These are phyloP conservation scores for Serendipita indica DNA, from an alignment of 768 basidiomycete species.

Conservation along the genomic window DNA sequence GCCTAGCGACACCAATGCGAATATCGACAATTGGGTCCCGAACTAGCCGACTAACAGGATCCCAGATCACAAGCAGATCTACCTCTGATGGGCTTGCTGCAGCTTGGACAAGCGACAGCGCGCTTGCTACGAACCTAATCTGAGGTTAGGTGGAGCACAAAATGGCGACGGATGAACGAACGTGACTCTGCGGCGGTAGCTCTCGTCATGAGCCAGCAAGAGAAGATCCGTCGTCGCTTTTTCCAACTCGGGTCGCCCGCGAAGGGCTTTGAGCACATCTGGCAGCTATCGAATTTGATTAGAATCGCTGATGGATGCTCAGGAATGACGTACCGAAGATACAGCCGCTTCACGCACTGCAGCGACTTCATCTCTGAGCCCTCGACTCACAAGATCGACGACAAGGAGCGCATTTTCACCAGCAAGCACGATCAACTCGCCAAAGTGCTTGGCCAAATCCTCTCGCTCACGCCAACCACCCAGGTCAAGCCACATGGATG, in stretches of 20 bases:
- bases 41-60: slow-evolving; percentile 39
- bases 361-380: slow-evolving; percentile 65
- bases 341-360: slow-evolving; percentile 71
- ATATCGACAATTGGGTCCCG: slow-evolving; percentile 67
- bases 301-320: slow-evolving; percentile 9
- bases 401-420: slow-evolving; percentile 34
- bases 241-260: slow-evolving; percentile 15
- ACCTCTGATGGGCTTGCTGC: slow-evolving; percentile 26
- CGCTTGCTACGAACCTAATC: slow-evolving; percentile 57
- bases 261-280: slow-evolving; percentile 17
- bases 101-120: slow-evolving; percentile 40
- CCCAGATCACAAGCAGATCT: slow-evolving; percentile 38
- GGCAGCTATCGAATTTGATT: slow-evolving; percentile 16
- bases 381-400: slow-evolving; percentile 40
- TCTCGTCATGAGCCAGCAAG: slow-evolving; percentile 29
- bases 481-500: slow-evolving; percentile 42
- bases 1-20: slow-evolving; percentile 69
- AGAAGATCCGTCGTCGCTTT: slow-evolving; percentile 17
- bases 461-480: slow-evolving; percentile 73
- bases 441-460: slow-evolving; percentile 41
- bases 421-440: slow-evolving; percentile 30
- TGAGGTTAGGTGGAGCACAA: slow-evolving; percentile 12
- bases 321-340: slow-evolving; percentile 35
- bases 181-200: slow-evolving; percentile 53
- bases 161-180: slow-evolving; percentile 25